These are phyloP conservation scores for Arxiozyma slooffiae DNA, from an alignment of 1,139 yeast species.

Conservation along the genomic window DNA sequence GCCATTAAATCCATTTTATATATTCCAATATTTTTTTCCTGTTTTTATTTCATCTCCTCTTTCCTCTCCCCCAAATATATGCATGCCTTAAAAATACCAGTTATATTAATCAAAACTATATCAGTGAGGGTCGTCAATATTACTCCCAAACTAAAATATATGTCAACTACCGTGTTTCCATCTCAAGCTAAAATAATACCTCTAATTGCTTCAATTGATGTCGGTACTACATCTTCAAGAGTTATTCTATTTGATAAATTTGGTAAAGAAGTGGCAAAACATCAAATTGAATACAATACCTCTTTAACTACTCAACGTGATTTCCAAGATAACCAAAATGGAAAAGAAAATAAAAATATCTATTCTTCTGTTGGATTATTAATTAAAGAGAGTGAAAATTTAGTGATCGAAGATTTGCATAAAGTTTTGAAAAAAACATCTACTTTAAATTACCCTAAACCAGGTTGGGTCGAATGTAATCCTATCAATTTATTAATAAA, in stretches of 20 bases:
- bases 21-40: not conserved
- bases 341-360: slow-evolving; percentile 36
- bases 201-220: slow-evolving; percentile 67
- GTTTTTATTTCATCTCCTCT: not conserved
- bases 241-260: slow-evolving; percentile 67
- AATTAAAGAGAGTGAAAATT: slow-evolving; percentile 44
- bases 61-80: not conserved
- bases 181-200: slow-evolving; percentile 27
- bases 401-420: slow-evolving; percentile 49
- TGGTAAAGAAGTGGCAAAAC: slow-evolving; percentile 74
- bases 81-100: not conserved
- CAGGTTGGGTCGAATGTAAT: slow-evolving; percentile 93
- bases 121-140: not conserved
- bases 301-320: slow-evolving; percentile 42
- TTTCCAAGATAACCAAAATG: slow-evolving; percentile 17
- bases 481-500: slow-evolving; percentile 77
- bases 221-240: slow-evolving; percentile 92
- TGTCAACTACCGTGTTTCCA: not conserved
- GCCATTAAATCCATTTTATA: not conserved
- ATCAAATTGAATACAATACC: slow-evolving; percentile 83
- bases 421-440: slow-evolving; percentile 30
- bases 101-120: not conserved
- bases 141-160: not conserved
- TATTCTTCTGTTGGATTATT: slow-evolving; percentile 71
- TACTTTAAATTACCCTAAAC: slow-evolving; percentile 62